Percentiles rank a stretch among this genome's conserved stretches.
phyloP scores from a whole-genome alignment of 176 grass and related monocot species.

The Sorghum bicolor region DNA sequence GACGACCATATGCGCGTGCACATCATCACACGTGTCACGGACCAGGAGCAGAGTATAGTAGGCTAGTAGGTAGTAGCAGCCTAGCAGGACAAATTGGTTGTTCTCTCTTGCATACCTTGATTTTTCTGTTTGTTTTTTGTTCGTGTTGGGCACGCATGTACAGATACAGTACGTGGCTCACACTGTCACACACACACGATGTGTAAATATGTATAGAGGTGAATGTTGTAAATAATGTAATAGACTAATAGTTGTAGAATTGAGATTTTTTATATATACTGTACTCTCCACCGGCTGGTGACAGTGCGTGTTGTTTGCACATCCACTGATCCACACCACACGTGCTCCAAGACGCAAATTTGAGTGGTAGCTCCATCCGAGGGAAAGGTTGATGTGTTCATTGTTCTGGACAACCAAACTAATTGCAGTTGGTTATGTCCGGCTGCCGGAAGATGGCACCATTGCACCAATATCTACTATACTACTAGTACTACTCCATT shows the following conservation, averaged over 20 bases:
- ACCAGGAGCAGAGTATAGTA: not conserved
- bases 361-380: too few species aligned
- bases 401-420: too few species aligned
- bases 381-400: too few species aligned
- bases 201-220: not conserved
- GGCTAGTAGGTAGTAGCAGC: too few species aligned
- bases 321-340: too few species aligned
- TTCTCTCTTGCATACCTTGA: not conserved
- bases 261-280: not conserved
- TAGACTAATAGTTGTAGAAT: not conserved
- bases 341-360: too few species aligned
- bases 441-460: too few species aligned
- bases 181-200: not conserved
- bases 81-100: not conserved
- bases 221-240: not conserved
- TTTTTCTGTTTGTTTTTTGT: not conserved
- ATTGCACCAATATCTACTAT: too few species aligned
- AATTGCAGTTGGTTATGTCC: too few species aligned
- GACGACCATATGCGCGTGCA: not conserved
- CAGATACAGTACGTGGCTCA: not conserved
- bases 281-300: too few species aligned
- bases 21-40: not conserved
- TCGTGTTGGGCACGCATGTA: not conserved
- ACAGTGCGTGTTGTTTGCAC: too few species aligned
- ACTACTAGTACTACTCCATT: too few species aligned